Evolutionary conservation across 2,329 filamentous ascomycete species (phyloP).

Genomic region (Talaromyces sp.): DNA sequence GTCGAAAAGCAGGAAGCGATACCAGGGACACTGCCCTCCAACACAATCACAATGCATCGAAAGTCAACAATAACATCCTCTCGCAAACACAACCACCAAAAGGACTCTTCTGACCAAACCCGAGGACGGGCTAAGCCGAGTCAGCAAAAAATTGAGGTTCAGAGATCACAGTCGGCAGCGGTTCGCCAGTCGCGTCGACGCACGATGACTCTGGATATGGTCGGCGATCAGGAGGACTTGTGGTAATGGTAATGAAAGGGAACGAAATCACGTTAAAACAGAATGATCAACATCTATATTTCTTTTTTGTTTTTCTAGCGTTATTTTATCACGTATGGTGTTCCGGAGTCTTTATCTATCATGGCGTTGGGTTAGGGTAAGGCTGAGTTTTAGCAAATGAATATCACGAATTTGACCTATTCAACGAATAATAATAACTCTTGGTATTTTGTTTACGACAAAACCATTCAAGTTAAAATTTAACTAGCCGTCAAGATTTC

Average conservation of each 20-base stretch:
- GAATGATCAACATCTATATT: not conserved
- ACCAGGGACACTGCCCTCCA: conserved; percentile 1
- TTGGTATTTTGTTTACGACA: no score
- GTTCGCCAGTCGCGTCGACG: conserved; percentile 14
- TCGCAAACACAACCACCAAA: not conserved
- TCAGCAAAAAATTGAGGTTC: conserved; percentile 12
- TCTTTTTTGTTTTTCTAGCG: not conserved
- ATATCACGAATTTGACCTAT: not conserved
- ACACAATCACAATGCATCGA: not conserved
- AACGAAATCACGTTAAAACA: not conserved
- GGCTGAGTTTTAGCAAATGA: not conserved
- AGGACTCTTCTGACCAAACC: conserved; percentile 8
- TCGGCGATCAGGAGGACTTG: conserved; percentile 31
- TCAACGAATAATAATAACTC: no score
- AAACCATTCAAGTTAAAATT: no score
- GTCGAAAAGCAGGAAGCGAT: not conserved
- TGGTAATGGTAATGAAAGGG: conserved; percentile 24
- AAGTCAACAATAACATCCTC: not conserved
- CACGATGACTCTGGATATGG: conserved; percentile 31
- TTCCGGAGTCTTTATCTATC: not conserved
- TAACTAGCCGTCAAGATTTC: no score
- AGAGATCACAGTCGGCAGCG: conserved; percentile 7
- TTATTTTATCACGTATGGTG: not conserved
- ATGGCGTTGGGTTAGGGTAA: not conserved
- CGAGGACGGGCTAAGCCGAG: conserved; percentile 17